Conservation (phyloP, 768 basidiomycete genomes). For the Mycena crocata region DNA sequence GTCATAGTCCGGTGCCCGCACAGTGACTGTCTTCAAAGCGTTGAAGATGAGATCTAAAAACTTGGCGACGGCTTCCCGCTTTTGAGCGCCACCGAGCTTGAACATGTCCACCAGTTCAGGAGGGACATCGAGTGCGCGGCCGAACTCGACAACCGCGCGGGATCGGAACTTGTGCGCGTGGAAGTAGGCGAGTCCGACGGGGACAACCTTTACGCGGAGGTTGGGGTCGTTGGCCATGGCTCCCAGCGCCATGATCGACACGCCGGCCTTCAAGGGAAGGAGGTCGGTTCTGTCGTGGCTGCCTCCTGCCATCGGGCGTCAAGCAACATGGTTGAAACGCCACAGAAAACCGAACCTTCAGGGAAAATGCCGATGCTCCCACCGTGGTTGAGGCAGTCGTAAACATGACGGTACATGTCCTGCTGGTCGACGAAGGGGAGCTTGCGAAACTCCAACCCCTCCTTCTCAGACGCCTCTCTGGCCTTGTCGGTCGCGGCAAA, state of each 20-base stretch:
- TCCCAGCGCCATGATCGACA: conserved; percentile 97
- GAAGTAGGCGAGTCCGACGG: conserved; percentile 82
- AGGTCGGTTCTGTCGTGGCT: conserved; percentile 98
- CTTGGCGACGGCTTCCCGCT: conserved; percentile 90
- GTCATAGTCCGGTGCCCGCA: conserved; percentile 96
- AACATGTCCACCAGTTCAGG: conserved; percentile 89
- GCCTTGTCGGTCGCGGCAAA: conserved; percentile 85
- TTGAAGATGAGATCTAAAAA: conserved; percentile 94
- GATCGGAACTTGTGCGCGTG: conserved; percentile 92
- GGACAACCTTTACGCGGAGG: conserved; percentile 91
- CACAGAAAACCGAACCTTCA: conserved; percentile 71
- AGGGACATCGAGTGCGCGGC: conserved; percentile 93
- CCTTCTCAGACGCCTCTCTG: conserved; percentile 66
- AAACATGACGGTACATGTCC: conserved; percentile 94
- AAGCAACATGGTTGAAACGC: background rate
- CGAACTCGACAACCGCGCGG: conserved; percentile 97
- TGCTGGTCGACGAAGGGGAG: conserved; percentile 94
- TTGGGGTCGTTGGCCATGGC: conserved; percentile 94
- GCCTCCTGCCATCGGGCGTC: conserved; percentile 69
- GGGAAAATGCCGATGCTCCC: conserved; percentile 98
- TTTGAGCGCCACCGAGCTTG: conserved; percentile 86
- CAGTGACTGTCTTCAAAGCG: conserved; percentile 93
- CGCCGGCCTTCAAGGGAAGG: conserved; percentile 96
- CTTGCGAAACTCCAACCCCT: conserved; percentile 82
- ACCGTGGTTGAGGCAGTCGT: conserved; percentile 84